phyloP scores from a whole-genome alignment of 306 rosid genomes.

The Medicago truncatula region DNA sequence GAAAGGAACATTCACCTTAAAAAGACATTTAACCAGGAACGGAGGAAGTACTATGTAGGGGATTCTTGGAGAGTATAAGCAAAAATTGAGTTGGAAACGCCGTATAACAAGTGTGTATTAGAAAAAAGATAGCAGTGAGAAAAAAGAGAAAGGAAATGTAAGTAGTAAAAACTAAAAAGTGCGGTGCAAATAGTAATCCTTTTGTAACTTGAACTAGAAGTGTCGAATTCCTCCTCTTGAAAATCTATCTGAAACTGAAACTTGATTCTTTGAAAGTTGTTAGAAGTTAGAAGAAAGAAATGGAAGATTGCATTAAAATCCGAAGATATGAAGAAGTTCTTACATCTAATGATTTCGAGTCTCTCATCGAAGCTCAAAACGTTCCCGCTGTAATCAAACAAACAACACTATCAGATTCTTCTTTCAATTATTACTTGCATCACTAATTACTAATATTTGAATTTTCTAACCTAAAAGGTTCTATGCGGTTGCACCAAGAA shows the following conservation, averaged over 20 bases:
- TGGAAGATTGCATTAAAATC: conserved; percentile 57
- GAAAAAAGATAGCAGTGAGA: no score
- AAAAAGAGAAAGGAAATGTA: no score
- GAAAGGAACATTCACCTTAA: no score
- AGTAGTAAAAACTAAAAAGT: no score
- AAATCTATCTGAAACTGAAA: background rate
- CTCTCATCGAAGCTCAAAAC: conserved; percentile 43
- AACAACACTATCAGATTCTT: conserved; percentile 35
- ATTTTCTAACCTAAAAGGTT: conserved; percentile 52
- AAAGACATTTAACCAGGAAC: no score
- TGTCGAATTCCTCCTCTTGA: background rate
- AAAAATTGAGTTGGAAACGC: no score
- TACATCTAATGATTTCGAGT: conserved; percentile 48
- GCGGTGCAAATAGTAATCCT: no score
- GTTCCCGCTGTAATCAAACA: conserved; percentile 48
- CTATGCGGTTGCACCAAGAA: conserved; percentile 57
- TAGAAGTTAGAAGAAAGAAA: conserved; percentile 14
- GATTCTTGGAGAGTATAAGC: no score
- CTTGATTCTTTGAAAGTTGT: background rate
- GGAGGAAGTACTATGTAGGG: no score
- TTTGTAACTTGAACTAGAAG: no score
- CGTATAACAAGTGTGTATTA: no score
- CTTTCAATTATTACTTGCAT: background rate
- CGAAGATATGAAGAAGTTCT: conserved; percentile 60
- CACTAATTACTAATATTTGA: background rate